A percentile compares a stretch with the other conserved stretches of the same genome.
phyloP scores from a whole-genome alignment of 1,284 basidiomycete species.

The Meira nashicola region DNA sequence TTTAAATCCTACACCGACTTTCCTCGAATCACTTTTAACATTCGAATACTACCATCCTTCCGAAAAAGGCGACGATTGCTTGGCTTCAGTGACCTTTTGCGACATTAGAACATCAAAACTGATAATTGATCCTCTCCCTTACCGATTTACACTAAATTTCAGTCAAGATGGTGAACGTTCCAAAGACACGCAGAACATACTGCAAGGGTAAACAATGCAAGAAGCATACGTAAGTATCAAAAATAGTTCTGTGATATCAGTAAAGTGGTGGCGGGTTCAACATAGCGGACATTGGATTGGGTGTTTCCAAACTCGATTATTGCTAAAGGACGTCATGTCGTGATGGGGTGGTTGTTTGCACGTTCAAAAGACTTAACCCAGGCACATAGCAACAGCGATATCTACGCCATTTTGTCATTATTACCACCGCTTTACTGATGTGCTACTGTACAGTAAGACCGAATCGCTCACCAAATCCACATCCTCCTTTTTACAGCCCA shows the following conservation, averaged over 20 bases:
- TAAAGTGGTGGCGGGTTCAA: slow-evolving; percentile 61
- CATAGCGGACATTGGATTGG: neutral
- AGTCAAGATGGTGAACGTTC: slow-evolving; percentile 52
- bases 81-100: too few relatives aligned
- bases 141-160: neutral
- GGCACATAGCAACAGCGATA: neutral
- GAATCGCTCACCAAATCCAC: neutral
- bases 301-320: neutral
- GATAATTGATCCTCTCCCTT: too few relatives aligned
- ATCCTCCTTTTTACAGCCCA: slow-evolving; percentile 25
- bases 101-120: too few relatives aligned
- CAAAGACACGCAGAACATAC: slow-evolving; percentile 62
- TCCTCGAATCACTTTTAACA: too few relatives aligned
- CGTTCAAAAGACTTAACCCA: neutral
- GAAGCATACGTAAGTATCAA: slow-evolving; percentile 82
- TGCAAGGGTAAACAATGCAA: slow-evolving; percentile 98
- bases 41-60: too few relatives aligned
- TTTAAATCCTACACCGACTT: too few relatives aligned
- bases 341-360: neutral
- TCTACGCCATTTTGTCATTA: neutral
- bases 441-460: neutral
- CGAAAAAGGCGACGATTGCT: too few relatives aligned
- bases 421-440: neutral
- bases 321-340: neutral
- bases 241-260: neutral